Conservation (phyloP, 352 stramenopile species). For the Phytophthora capsici region DNA sequence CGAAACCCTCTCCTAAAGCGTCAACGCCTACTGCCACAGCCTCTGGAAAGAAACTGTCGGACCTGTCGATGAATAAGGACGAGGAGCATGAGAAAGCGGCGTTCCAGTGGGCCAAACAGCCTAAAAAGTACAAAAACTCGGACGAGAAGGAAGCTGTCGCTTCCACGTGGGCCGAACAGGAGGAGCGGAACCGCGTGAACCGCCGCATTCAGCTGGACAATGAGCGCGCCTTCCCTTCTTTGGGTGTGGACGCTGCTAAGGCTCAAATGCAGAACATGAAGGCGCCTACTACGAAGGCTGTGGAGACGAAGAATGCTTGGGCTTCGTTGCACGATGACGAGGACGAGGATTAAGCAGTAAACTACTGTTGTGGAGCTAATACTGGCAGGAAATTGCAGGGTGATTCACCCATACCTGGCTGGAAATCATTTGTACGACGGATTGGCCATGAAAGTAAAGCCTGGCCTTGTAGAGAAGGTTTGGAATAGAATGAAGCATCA, state of each 20-base stretch:
- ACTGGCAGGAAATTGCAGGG: not conserved
- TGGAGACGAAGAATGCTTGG: conserved; percentile 82
- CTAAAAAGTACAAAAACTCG: conserved; percentile 84
- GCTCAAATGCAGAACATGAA: conserved; percentile 73
- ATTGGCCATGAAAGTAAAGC: conserved; percentile 6
- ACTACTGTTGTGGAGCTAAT: not conserved
- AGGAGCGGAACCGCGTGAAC: conserved; percentile 68
- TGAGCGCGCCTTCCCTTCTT: conserved; percentile 79
- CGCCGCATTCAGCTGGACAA: conserved; percentile 73
- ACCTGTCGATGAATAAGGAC: conserved; percentile 69
- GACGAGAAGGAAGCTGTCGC: conserved; percentile 62
- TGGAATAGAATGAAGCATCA: conserved; percentile 24
- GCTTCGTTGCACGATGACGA: conserved; percentile 71
- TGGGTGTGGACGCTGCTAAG: conserved; percentile 58
- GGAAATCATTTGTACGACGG: not conserved
- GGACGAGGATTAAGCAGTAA: conserved; percentile 50
- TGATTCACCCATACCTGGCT: too few relatives aligned
- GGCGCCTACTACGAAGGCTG: conserved; percentile 57
- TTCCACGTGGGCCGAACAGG: conserved; percentile 74
- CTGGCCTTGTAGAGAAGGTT: conserved; percentile 5
- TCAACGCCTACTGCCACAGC: conserved; percentile 12
- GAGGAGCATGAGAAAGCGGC: conserved; percentile 49
- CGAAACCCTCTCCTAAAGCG: conserved; percentile 22
- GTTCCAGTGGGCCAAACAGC: conserved; percentile 87
- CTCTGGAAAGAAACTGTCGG: conserved; percentile 63